phyloP scores from a whole-genome alignment of 495 filamentous ascomycete genomes.

The Paragyromitra xinjiangensis region DNA sequence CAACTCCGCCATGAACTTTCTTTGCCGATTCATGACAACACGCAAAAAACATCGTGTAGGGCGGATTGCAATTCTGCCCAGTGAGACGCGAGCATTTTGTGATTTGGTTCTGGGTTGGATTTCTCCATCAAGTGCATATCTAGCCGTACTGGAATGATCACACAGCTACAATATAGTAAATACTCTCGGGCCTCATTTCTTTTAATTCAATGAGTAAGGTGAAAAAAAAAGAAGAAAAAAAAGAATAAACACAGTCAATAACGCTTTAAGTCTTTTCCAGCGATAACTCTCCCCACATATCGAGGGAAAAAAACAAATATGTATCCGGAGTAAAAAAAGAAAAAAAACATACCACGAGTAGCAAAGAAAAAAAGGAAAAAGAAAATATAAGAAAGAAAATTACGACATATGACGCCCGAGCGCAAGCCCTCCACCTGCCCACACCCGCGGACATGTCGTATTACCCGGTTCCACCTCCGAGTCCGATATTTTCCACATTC shows the following conservation, averaged over 20 bases:
- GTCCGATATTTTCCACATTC: background rate
- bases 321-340: background rate
- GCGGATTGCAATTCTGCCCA: slow-evolving; percentile 32
- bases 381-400: background rate
- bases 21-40: background rate
- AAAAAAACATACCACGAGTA: background rate
- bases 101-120: slow-evolving; percentile 21
- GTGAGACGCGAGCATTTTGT: slow-evolving; percentile 31
- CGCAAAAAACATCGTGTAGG: slow-evolving; percentile 8
- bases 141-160: background rate
- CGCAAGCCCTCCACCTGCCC: background rate
- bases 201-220: background rate
- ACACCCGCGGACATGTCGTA: slow-evolving; percentile 2
- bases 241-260: background rate
- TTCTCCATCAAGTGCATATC: background rate
- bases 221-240: background rate
- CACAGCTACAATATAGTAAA: background rate
- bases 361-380: background rate
- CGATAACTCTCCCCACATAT: slow-evolving; percentile 13
- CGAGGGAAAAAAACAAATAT: slow-evolving; percentile 5
- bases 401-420: slow-evolving; percentile 11
- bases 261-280: background rate
- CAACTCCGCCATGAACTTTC: background rate
- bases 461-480: slow-evolving; percentile 18
- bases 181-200: background rate